A percentile compares a stretch with the other conserved stretches of the same genome.
These are phyloP conservation scores for Pyrrhoderma lamaoense DNA, from an alignment of 1,284 basidiomycete species.

Conservation along the genomic window DNA sequence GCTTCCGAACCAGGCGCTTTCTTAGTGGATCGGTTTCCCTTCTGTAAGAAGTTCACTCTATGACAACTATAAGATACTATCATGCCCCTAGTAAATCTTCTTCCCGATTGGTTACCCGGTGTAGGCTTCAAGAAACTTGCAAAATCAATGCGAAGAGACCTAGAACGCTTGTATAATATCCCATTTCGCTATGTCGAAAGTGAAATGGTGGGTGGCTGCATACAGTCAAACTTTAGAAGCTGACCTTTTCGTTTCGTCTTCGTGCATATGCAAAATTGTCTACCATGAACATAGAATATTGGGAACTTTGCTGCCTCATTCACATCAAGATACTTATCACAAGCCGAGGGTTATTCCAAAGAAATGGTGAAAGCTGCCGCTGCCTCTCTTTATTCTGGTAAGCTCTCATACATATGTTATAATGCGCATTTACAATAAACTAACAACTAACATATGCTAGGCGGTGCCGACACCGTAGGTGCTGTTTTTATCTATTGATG, in stretches of 20 bases:
- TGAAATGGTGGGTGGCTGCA: slow-evolving; percentile 24
- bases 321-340: slow-evolving; percentile 26
- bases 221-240: too few species aligned
- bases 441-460: too few species aligned
- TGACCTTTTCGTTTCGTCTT: too few species aligned
- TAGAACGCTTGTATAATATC: slow-evolving; percentile 28
- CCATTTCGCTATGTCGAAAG: slow-evolving; percentile 29
- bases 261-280: too few species aligned
- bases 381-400: slow-evolving; percentile 35
- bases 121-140: slow-evolving; percentile 28
- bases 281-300: too few species aligned
- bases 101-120: slow-evolving; percentile 33
- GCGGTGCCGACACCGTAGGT: slow-evolving; percentile 29
- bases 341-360: slow-evolving; percentile 26
- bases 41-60: slow-evolving; percentile 19
- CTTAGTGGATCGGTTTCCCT: slow-evolving; percentile 32
- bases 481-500: not conserved
- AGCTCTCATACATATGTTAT: slow-evolving; percentile 4
- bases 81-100: slow-evolving; percentile 25
- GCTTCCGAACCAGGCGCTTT: slow-evolving; percentile 36
- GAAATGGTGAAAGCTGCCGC: slow-evolving; percentile 33
- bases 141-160: slow-evolving; percentile 25
- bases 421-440: too few species aligned
- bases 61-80: slow-evolving; percentile 1
- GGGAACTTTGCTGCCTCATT: slow-evolving; percentile 25